These are phyloP conservation scores for Ogataea chonburiensis DNA, from an alignment of 805 yeast genomes.

Conservation along the genomic window DNA sequence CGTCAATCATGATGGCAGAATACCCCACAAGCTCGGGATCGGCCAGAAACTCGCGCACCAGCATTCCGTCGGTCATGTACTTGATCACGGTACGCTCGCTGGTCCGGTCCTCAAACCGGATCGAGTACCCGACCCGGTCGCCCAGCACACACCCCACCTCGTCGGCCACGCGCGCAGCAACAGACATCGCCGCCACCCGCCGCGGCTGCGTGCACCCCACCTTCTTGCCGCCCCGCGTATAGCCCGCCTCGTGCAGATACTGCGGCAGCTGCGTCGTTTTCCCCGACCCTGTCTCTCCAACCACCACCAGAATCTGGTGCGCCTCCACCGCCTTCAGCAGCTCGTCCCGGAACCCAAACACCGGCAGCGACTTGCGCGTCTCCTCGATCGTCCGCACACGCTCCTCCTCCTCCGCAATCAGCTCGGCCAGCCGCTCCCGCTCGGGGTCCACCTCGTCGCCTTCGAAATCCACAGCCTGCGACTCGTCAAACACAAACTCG, in stretches of 20 bases:
- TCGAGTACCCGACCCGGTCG: constrained; percentile 80
- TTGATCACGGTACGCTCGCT: constrained; percentile 67
- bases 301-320: constrained; percentile 75
- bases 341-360: constrained; percentile 58
- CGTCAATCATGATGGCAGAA: constrained; percentile 89
- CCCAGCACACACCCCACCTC: constrained; percentile 86
- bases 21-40: constrained; percentile 71
- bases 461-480: constrained; percentile 58
- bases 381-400: constrained; percentile 42
- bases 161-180: constrained; percentile 87
- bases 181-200: constrained; percentile 91
- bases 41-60: constrained; percentile 74
- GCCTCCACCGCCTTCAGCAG: constrained; percentile 58
- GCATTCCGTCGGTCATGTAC: constrained; percentile 96
- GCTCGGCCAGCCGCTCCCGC: constrained; percentile 30
- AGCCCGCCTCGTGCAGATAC: constrained; percentile 80
- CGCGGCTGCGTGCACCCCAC: constrained; percentile 94
- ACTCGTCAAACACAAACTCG: constrained; percentile 73
- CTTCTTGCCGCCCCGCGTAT: constrained; percentile 50
- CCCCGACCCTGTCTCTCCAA: constrained; percentile 97
- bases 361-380: constrained; percentile 70
- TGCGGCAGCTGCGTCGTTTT: constrained; percentile 94
- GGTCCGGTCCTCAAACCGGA: constrained; percentile 82
- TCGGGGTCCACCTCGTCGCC: constrained; percentile 36
- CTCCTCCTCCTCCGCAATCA: constrained; percentile 36